These are phyloP conservation scores for Maudiozyma bulderi DNA, from an alignment of 805 yeast species.

Conservation along the genomic window DNA sequence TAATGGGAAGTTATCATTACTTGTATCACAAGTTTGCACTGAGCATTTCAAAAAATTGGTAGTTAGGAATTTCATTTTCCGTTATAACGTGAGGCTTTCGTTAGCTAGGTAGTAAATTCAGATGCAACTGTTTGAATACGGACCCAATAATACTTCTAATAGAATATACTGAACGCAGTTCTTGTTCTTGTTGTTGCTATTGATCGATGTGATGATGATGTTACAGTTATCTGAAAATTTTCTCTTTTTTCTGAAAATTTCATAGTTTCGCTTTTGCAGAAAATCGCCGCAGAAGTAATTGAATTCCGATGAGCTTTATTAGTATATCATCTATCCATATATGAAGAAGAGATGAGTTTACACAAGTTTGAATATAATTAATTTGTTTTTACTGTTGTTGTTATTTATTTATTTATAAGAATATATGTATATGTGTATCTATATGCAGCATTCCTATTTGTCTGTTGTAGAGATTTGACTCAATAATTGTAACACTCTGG, in stretches of 20 bases:
- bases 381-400: background rate
- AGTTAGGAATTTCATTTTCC: conserved; percentile 82
- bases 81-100: background rate
- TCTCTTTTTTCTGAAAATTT: too few species aligned
- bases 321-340: too few species aligned
- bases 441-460: background rate
- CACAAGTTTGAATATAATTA: background rate
- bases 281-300: too few species aligned
- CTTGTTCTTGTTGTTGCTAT: too few species aligned
- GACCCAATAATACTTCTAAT: too few species aligned
- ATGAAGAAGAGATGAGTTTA: too few species aligned
- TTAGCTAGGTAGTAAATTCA: background rate
- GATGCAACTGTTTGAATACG: too few species aligned
- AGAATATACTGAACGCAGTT: too few species aligned
- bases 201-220: too few species aligned
- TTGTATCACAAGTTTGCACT: conserved; percentile 64
- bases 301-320: too few species aligned
- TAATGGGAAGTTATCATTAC: conserved; percentile 74
- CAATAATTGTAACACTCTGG: conserved; percentile 4
- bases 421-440: background rate
- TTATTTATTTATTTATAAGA: background rate
- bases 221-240: too few species aligned
- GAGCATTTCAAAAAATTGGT: conserved; percentile 95
- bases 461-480: background rate
- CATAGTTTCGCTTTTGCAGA: too few species aligned